Evolutionary conservation across 176 grass and related monocot species (phyloP), one percentile per base, ranked within the genome.

Genomic region (maize (Zea mays)): DNA sequence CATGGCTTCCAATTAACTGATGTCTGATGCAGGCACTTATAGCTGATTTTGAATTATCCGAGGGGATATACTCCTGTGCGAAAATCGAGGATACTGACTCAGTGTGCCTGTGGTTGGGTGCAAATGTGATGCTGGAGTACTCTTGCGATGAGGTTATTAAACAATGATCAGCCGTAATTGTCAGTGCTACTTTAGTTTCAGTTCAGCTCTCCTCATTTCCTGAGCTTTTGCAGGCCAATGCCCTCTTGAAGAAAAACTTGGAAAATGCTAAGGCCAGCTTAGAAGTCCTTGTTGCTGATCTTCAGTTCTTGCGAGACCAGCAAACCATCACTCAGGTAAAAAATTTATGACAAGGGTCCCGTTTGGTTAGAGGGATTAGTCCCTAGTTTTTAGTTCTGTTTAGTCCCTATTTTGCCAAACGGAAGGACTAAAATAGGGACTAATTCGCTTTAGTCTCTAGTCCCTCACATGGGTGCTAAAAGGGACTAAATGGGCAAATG

Each of bases 181-280:
- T 55, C 1, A 7, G 34, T 37, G 27, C 34, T 10, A 49, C 21
- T 9, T 76, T 3, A 4, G 44, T 66, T 73, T 52, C 34, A 33
- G 58, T 62, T 11, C 6, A 0, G 13, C 41, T 5, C 37, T 51
- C 58, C 65, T 85, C 35, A 88, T 59, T 42, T 64, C 4, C n/a
- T 21, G 40, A 40, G 59, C 48, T 74, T 71, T 73, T 87, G 44
- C 36, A 98, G 95, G 96, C 96, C 19, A 90, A 87, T 15, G 20
- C 84, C 40, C 92, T 99, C 63, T 72, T 99, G 81, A 86, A 89
- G 79, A 99, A 89, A 67, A 99, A 99, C 64, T 83, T 99, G 52
- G 96, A 95, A 79, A 99, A 99, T 81, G 96, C 96, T 17, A 99
- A 90, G 85, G 88, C 90, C 45, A 99, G 96, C 72, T 95, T 95